These are phyloP conservation scores for Iberis pinnata DNA, from an alignment of 345 rosid species.

Conservation along the genomic window DNA sequence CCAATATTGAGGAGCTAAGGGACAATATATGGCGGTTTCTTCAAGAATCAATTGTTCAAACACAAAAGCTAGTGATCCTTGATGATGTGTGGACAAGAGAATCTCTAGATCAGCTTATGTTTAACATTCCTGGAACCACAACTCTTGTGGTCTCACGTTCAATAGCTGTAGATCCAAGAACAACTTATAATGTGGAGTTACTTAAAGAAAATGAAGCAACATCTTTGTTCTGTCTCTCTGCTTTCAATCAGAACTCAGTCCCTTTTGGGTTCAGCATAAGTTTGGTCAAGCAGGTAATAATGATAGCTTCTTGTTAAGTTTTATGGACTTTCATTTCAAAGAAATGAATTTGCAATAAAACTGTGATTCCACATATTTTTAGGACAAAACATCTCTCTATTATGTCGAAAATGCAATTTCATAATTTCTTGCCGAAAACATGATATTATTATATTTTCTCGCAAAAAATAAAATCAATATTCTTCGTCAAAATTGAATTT, in stretches of 20 bases:
- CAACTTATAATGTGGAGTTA: conserved; percentile 52
- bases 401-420: too few species aligned
- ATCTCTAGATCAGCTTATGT: conserved; percentile 52
- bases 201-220: conserved; percentile 56
- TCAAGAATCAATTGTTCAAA: conserved; percentile 33
- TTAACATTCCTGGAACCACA: conserved; percentile 40
- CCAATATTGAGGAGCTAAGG: conserved; percentile 49
- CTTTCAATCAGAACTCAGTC: conserved; percentile 56
- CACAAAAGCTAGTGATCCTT: conserved; percentile 47
- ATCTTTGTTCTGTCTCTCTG: conserved; percentile 62
- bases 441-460: too few species aligned
- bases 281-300: conserved; percentile 66
- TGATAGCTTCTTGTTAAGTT: too few species aligned
- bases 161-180: conserved; percentile 36
- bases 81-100: conserved; percentile 80
- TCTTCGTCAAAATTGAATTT: too few species aligned
- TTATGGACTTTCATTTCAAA: too few species aligned
- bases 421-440: too few species aligned
- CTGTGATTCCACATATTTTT: too few species aligned
- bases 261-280: conserved; percentile 44
- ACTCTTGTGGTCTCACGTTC: conserved; percentile 81
- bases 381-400: too few species aligned
- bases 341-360: too few species aligned
- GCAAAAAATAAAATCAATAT: too few species aligned
- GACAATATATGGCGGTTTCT: conserved; percentile 35